These are phyloP conservation scores for Aspergillus leporis DNA, from an alignment of 495 filamentous ascomycete species.

Conservation along the genomic window DNA sequence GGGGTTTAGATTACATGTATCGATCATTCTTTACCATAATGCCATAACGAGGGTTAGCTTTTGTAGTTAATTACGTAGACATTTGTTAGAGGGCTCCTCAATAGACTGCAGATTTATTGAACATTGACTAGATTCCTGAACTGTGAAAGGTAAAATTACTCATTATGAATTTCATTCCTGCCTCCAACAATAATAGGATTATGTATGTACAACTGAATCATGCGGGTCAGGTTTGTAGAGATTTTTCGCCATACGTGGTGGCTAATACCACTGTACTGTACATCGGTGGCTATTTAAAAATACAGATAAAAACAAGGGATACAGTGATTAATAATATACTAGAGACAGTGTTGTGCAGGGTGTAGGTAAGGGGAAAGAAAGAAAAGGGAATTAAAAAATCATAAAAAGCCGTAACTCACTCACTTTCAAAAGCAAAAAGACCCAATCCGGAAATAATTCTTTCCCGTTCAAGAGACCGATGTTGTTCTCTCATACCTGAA, in stretches of 20 bases:
- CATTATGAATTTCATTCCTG: neutral
- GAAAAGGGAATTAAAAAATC: constrained; percentile 8
- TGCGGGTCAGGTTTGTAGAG: neutral
- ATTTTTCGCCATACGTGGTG: neutral
- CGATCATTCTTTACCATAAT: neutral
- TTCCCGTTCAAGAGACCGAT: neutral
- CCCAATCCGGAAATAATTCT: neutral
- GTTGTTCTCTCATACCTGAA: too few relatives aligned
- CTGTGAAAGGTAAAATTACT: neutral
- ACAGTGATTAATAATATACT: constrained; percentile 13
- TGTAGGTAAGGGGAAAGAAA: constrained; percentile 6
- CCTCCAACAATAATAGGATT: neutral
- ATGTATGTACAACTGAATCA: too few relatives aligned
- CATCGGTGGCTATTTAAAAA: neutral
- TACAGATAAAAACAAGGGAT: neutral
- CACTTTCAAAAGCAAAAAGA: neutral
- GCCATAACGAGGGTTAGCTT: neutral
- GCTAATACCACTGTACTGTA: neutral
- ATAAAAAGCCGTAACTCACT: constrained; percentile 14
- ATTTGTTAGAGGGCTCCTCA: too few relatives aligned
- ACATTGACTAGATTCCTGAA: too few relatives aligned
- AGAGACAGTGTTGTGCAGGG: constrained; percentile 12
- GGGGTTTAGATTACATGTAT: neutral
- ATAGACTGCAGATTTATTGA: too few relatives aligned
- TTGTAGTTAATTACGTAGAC: neutral